Evolutionary conservation across 768 basidiomycete species (phyloP).

Genomic region (Tephrocybe rancida): DNA sequence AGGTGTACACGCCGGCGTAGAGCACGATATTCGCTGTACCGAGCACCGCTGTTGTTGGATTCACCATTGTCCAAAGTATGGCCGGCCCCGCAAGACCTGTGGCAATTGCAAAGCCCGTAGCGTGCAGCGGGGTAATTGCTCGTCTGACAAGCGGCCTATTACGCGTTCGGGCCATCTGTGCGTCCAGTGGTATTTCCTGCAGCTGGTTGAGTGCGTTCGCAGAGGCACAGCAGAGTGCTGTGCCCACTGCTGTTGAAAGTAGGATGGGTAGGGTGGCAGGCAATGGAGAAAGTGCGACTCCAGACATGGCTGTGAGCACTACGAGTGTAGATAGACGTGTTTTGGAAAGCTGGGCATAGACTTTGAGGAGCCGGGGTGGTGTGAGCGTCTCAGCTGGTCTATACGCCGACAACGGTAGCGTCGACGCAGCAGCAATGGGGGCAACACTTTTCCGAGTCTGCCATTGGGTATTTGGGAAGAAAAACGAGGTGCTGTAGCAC

Average conservation of each 20-base stretch:
- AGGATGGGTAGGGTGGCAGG: constrained; percentile 84
- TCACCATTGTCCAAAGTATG: constrained; percentile 81
- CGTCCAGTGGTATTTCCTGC: constrained; percentile 93
- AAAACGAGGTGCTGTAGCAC: constrained; percentile 54
- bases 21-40: constrained; percentile 85
- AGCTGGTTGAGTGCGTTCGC: constrained; percentile 96
- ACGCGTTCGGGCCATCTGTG: constrained; percentile 93
- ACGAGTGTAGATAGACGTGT: constrained; percentile 81
- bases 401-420: constrained; percentile 29
- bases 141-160: constrained; percentile 84
- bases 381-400: constrained; percentile 45
- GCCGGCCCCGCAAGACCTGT: constrained; percentile 82
- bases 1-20: constrained; percentile 92
- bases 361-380: constrained; percentile 52
- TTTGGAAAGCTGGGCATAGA: constrained; percentile 87
- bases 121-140: constrained; percentile 85
- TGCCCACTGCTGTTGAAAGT: constrained; percentile 86
- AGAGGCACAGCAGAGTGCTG: constrained; percentile 87
- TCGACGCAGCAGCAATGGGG: background rate
- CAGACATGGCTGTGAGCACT: constrained; percentile 87
- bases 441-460: background rate
- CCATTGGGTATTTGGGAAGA: constrained; percentile 68
- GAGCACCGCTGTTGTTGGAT: constrained; percentile 81
- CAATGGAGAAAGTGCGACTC: constrained; percentile 90
- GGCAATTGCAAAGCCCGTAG: constrained; percentile 71